These are phyloP conservation scores for Gossypium ekmanianum DNA, from an alignment of 345 rosid species.

Conservation along the genomic window DNA sequence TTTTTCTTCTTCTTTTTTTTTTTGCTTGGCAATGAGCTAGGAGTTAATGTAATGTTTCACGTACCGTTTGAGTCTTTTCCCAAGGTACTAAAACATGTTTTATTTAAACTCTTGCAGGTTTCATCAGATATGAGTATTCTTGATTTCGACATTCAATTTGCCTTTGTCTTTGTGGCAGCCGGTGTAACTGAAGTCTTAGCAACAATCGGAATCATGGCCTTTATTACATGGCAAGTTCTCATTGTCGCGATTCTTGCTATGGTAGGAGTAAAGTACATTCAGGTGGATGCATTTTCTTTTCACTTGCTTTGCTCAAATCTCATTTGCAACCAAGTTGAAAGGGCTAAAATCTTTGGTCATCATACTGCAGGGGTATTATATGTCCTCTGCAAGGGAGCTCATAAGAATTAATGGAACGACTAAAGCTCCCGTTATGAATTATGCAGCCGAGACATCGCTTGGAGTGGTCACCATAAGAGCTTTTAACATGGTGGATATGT, in stretches of 20 bases:
- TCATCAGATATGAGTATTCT: constrained; percentile 70
- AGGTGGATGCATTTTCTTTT: constrained; percentile 34
- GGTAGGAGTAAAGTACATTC: constrained; percentile 48
- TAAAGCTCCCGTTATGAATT: constrained; percentile 91
- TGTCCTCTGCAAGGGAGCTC: constrained; percentile 75
- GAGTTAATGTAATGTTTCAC: constrained; percentile 8
- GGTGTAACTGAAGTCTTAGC: constrained; percentile 39
- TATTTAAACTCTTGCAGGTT: constrained; percentile 36
- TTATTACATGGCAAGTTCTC: constrained; percentile 81
- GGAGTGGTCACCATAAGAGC: constrained; percentile 86
- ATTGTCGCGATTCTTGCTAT: constrained; percentile 53
- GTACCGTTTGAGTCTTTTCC: background rate
- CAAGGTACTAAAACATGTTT: background rate
- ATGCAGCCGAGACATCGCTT: constrained; percentile 79
- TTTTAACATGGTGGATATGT: constrained; percentile 57
- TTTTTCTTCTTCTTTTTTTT: too few relatives aligned
- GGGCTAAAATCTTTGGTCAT: background rate
- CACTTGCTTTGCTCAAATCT: background rate
- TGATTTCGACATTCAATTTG: constrained; percentile 61
- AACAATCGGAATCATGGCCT: constrained; percentile 49
- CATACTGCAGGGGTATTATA: constrained; percentile 55
- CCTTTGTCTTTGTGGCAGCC: constrained; percentile 36
- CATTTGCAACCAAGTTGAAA: background rate
- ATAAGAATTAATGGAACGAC: constrained; percentile 87
- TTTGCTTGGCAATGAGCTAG: too few relatives aligned